Evolutionary conservation across 2,329 filamentous ascomycete species (phyloP), one percentile per base, ranked within the genome.

Genomic region (Calonectria hawksworthii): DNA sequence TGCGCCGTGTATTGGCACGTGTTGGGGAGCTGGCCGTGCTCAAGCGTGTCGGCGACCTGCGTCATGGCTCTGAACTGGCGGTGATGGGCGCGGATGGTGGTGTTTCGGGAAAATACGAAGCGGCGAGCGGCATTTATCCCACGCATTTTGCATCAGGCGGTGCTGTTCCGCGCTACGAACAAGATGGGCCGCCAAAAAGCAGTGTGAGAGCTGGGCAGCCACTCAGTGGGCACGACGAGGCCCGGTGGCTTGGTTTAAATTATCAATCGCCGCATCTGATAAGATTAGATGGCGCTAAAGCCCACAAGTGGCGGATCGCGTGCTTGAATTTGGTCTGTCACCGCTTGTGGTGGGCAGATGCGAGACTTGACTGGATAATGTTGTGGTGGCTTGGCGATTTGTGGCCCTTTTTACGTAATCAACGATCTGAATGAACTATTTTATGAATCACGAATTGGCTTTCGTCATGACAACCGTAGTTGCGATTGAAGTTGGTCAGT

Each of bases 1-100:
- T 32, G 54, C 8, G 71, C 71, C 65, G 54, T 64, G 54, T 73
- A 73, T 34, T 73, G 71, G 71, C 71, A 73, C 26, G 66, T 70
- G 47, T 73, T 69, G 26, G 71, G 65, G 34, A 51, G 69, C 23
- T 51, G 50, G 26, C 47, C 61, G 32, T 72, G 61, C 36, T 67
- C 69, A 3, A 59, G 61, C 28, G 47, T 64, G 18, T 47, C n/a
- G 38, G 38, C 38, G 38, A 65, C 38, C 26, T 68, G 65, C 16
- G 50, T 68, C 65, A 54, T 52, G 65, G 50, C 32, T 68, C 50
- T 51, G 47, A 41, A 36, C 32, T 38, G 65, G 47, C 26, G 30
- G 30, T 54, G 32, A 26, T 38, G 63, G 10, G n/a, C 10, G 18
- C 47, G 30, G 41, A 36, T 59, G 54, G 21, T 67, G 59, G 16